Evolutionary conservation across 164 flowering plant species (phyloP).

Genomic region (Vitis rotundifolia): DNA sequence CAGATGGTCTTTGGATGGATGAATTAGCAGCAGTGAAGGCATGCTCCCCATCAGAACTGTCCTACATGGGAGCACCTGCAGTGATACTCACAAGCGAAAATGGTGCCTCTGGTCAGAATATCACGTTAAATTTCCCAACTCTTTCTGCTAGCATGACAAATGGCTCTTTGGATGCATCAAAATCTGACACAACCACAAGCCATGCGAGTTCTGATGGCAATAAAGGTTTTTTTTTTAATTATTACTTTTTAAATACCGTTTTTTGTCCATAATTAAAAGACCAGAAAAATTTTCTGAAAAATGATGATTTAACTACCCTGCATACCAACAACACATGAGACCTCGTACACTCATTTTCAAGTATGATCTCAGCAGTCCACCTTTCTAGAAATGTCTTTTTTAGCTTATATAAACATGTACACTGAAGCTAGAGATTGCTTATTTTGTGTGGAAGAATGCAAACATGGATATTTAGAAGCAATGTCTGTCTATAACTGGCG

Average conservation of each 20-base stretch:
- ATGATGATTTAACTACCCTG: too few species aligned
- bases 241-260: background rate
- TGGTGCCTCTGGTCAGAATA: conserved; percentile 23
- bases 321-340: too few species aligned
- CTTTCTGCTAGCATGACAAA: conserved; percentile 18
- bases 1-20: conserved; percentile 64
- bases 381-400: too few species aligned
- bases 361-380: too few species aligned
- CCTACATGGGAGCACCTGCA: conserved; percentile 53
- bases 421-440: too few species aligned
- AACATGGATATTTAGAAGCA: too few species aligned
- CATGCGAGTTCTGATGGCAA: conserved; percentile 32
- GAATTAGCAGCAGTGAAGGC: conserved; percentile 65
- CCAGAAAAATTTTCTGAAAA: too few species aligned
- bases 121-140: conserved; percentile 16
- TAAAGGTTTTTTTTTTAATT: conserved; percentile 14
- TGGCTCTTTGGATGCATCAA: conserved; percentile 33
- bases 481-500: too few species aligned
- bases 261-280: background rate
- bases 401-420: too few species aligned
- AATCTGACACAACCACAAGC: conserved; percentile 24
- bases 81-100: conserved; percentile 51
- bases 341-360: too few species aligned
- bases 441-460: too few species aligned
- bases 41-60: conserved; percentile 35